Percentiles rank a stretch among this genome's conserved stretches.
phyloP scores from a whole-genome alignment of 2,329 filamentous ascomycete species.

The Fusarium succisae region DNA sequence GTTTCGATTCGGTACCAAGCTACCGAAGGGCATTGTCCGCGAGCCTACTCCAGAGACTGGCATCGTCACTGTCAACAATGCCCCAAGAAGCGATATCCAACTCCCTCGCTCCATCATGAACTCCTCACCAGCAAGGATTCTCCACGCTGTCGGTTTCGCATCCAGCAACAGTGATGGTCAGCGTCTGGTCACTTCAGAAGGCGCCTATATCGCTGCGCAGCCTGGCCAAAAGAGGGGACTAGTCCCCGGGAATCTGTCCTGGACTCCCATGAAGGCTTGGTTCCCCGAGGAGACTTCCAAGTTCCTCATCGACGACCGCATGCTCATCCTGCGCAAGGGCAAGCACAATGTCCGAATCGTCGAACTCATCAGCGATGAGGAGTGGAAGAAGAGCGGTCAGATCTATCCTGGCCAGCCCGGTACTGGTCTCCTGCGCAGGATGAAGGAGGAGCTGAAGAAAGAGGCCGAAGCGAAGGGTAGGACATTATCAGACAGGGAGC shows the following conservation, averaged over 20 bases:
- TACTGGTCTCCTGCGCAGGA: constrained; percentile 58
- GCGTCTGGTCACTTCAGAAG: constrained; percentile 63
- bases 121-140: constrained; percentile 66
- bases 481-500: constrained; percentile 41
- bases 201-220: constrained; percentile 68
- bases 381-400: constrained; percentile 59
- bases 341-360: constrained; percentile 72
- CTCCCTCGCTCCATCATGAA: constrained; percentile 67
- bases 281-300: constrained; percentile 65
- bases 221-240: constrained; percentile 57
- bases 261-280: constrained; percentile 69
- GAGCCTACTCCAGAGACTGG: constrained; percentile 44
- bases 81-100: constrained; percentile 63
- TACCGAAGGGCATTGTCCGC: constrained; percentile 44
- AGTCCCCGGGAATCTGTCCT: constrained; percentile 63
- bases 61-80: constrained; percentile 56
- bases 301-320: constrained; percentile 67
- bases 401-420: constrained; percentile 63
- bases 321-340: constrained; percentile 70
- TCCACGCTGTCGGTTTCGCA: constrained; percentile 68
- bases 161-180: constrained; percentile 65
- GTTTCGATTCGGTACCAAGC: constrained; percentile 56
- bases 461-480: constrained; percentile 48
- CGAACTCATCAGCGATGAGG: constrained; percentile 66
- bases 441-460: constrained; percentile 51